Base-by-base conservation (phyloP, 768 basidiomycete genomes). In the Mycena maculata region DNA sequence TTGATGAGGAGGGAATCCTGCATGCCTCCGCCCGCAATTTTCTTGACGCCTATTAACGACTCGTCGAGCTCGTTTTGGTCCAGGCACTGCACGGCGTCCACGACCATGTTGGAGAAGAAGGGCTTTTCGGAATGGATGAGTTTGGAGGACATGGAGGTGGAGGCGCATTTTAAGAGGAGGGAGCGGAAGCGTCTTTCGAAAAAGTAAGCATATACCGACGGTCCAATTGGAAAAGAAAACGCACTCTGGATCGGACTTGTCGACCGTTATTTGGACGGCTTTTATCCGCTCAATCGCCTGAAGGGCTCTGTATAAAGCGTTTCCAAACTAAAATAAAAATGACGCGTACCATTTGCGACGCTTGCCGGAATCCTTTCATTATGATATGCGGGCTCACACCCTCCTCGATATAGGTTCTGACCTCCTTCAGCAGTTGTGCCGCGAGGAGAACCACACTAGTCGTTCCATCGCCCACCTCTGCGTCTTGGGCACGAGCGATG, bases 111-210 rank as follows among this genome's bases (percentile, higher is more conserved):
- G 13, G 96, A 94, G 84, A 99, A 99, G 83, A 99, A 99, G 1
- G 97, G 98, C 75, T 98, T 99, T 82, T 98, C 95, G 16, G 95
- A 95, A 78, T 98, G 97, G 73, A 99, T 98, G 67, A 99, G 89
- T 80, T 99, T 99, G 67, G 97, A 99, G 18, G 98, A 99, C 97
- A 99, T 98, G n/a, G 98, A 97, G 4, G 98, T 99, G 28, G 96
- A 92, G 28, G 98, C 98, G 79, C 96, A 98, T 84, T 98, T 96
- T 72, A 98, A 86, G 36, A 99, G 87, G 25, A 99, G 90, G 68
- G 96, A 94, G 52, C 91, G 95, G 87, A 99, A 98, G 72, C 89
- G 88, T 71, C 97, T 99, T 72, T 9, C 28, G 42, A 58, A 70
- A 58, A 67, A 36, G 63, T 75, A 57, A 75, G 62, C 20, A 59